These are phyloP conservation scores for Spiraea crenata DNA, from an alignment of 331 rosid species.

Conservation along the genomic window DNA sequence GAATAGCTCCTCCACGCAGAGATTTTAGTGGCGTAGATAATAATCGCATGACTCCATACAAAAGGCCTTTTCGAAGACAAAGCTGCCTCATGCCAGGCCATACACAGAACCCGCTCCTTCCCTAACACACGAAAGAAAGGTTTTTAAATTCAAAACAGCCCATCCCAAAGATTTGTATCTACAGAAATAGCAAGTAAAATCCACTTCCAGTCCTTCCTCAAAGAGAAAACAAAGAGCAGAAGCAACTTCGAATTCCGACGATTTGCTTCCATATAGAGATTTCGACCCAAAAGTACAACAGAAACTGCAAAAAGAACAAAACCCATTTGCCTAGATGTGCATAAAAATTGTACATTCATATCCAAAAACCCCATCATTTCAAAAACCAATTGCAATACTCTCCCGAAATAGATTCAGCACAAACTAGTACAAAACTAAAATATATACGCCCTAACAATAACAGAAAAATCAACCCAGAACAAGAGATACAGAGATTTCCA, in stretches of 20 bases:
- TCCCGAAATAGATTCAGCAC: background rate
- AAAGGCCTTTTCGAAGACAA: constrained; percentile 58
- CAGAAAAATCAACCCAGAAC: background rate
- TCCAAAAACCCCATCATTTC: background rate
- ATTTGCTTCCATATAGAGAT: background rate
- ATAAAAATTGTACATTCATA: background rate
- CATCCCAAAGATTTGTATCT: constrained; percentile 7
- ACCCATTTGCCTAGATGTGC: background rate
- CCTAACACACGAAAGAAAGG: constrained; percentile 40
- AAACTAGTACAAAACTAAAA: background rate
- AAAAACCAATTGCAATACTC: background rate
- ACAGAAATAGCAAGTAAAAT: background rate
- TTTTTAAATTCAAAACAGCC: constrained; percentile 18
- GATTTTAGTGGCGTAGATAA: constrained; percentile 81
- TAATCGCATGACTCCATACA: constrained; percentile 73
- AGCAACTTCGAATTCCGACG: background rate
- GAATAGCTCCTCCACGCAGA: constrained; percentile 86
- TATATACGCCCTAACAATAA: background rate
- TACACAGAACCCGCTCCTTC: constrained; percentile 53
- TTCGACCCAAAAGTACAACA: constrained; percentile 1
- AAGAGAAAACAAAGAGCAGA: background rate
- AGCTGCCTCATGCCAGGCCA: constrained; percentile 86
- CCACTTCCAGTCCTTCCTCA: background rate
- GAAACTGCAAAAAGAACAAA: background rate
- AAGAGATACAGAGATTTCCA: background rate